These are phyloP conservation scores for Fulvia fulva DNA, from an alignment of 2,329 filamentous ascomycete species.

Conservation along the genomic window DNA sequence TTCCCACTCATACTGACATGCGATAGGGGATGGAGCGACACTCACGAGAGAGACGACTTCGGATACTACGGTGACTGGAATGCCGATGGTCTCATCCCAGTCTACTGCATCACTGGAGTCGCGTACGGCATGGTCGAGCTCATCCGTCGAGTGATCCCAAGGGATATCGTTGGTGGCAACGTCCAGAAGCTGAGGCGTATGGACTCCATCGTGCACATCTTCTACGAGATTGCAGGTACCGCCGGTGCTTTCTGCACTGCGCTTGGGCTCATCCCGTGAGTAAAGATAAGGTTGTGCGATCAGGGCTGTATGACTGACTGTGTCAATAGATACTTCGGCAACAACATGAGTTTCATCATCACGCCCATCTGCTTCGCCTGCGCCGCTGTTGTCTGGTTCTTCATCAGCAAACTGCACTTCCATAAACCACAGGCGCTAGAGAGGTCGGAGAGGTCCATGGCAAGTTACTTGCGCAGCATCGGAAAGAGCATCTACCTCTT, in stretches of 20 bases:
- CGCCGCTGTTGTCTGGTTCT: conserved; percentile 9
- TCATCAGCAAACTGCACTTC: conserved; percentile 9
- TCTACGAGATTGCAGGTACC: conserved; percentile 10
- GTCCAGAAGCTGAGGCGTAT: conserved; percentile 7
- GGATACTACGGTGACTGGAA: conserved; percentile 9
- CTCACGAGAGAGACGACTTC: conserved; percentile 4
- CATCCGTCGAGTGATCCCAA: conserved; percentile 8
- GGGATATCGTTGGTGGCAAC: conserved; percentile 9
- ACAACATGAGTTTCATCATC: conserved; percentile 10
- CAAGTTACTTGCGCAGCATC: conserved; percentile 2
- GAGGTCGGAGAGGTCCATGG: conserved; percentile 1
- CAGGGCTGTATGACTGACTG: neutral
- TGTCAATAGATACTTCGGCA: conserved; percentile 3
- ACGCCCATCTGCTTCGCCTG: conserved; percentile 6
- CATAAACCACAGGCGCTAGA: neutral
- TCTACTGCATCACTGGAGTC: conserved; percentile 8
- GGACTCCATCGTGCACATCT: conserved; percentile 9
- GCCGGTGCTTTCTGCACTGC: conserved; percentile 7
- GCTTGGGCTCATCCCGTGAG: conserved; percentile 5
- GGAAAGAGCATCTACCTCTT: conserved; percentile 6
- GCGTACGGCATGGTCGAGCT: conserved; percentile 10
- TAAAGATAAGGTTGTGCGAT: neutral
- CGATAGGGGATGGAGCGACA: neutral
- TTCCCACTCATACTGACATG: neutral
- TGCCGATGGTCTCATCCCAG: conserved; percentile 7